Evolutionary conservation across 305 asterid species (phyloP), one percentile per base, ranked within the genome.

Genomic region (Fraxinus nigra): DNA sequence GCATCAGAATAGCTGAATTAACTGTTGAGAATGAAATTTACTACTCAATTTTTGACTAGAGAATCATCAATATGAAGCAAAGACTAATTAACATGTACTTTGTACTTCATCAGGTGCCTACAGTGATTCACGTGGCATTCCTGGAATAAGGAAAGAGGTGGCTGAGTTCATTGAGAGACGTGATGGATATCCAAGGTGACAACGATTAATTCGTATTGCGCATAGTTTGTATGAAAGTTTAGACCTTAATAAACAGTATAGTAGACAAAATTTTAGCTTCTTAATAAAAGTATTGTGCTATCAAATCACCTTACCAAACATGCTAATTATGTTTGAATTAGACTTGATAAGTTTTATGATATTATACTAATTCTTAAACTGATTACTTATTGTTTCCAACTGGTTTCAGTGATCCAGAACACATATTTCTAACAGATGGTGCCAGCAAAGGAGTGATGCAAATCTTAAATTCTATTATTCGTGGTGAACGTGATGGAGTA

Each of bases 361-460:
- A 40, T 10, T 38, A 63, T 16, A 33, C 78, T 73, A 40, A 46
- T 83, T 78, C 78, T 38, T 24, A 34, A 87, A 79, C 84, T 51
- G 22, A 51, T 51, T 51, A 51, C 61, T 51, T 4, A 51, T 51
- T 16, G 61, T 14, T 51, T 51, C 61, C 22, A 16, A 16, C 8
- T 24, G 8, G 61, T 92, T 84, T 84, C 97, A 96, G 99, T 89
- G 99, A 94, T 87, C 96, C 99, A 26, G 99, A 95, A 83, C 97
- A 90, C 83, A 92, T 95, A 89, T 95, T 86, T 85, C 94, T 97
- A 76, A 97, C 98, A 4, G 99, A 94, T 82, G 99, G 99, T 81
- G 99, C 99, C 40, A 97, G 99, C 92, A 94, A 94, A 90, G 99
- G 98, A 86, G 98, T 97, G 22, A 91, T 88, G 92, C 99, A 97